Evolutionary conservation across 768 basidiomycete genomes (phyloP), one percentile per base, ranked within the genome.

Genomic region (Tulasnella sp.): DNA sequence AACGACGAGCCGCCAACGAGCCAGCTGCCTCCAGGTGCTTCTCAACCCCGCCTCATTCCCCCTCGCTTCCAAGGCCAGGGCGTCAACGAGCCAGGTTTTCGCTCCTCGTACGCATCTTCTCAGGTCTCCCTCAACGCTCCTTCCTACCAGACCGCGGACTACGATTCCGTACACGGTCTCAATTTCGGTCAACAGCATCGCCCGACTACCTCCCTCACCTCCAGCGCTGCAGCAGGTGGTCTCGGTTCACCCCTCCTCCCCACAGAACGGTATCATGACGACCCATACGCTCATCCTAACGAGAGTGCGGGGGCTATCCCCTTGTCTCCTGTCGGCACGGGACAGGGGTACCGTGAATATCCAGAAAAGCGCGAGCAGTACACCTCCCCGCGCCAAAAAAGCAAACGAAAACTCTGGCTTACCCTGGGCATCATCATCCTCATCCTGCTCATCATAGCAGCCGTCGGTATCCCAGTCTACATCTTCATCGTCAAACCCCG

Each of bases 381-480:
- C 75, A 71, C 27, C 27, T 74, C 80, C 27, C 80, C 80, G 9
- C 39, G 68, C 7, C 44, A 40, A 39, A 38, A 77, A 62, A 80
- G 36, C 80, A 52, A 44, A 72, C 36, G 56, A 24, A 74, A 27
- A 52, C 12, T 12, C 12, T 42, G 42, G 46, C 19, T 36, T 34
- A 40, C 36, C 31, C 42, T 82, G 21, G 34, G 76, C 18, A 74
- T 68, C 72, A 42, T 81, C 38, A 36, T 80, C 21, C 31, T 80
- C 46, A 34, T 82, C 72, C 42, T 79, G 27, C 38, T 81, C 34
- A 52, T 81, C n/a, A 81, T 80, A 58, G 76, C 78, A 38, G 82
- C 82, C 62, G 82, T 82, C 40, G 78, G 79, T 39, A 73, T 82
- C 36, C 81, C 83, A 21, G 78, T 83, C 2, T 83, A 83, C 72